Conservation (phyloP, 202 grass and related monocot genomes). For the Hordeum pubiflorum region DNA sequence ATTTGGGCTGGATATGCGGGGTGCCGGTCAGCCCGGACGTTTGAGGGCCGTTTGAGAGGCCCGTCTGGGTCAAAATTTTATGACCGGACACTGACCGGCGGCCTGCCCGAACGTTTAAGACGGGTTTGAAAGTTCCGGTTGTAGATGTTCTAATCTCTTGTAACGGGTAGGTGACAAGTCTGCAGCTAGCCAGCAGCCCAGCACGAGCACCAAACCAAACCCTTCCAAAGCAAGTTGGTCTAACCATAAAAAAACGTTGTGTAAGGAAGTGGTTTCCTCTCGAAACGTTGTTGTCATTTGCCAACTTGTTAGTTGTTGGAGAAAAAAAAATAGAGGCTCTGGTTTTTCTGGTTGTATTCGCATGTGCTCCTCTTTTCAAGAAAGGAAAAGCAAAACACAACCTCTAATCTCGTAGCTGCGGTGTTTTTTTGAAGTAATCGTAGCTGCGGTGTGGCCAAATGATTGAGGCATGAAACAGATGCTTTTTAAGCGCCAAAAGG, state of each 20-base stretch:
- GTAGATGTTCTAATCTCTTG: not conserved
- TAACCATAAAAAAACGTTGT: conserved; percentile 32
- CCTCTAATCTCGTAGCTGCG: conserved; percentile 22
- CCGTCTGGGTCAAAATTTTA: too few relatives aligned
- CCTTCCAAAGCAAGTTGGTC: conserved; percentile 30
- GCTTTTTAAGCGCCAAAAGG: not conserved
- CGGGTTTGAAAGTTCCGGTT: too few relatives aligned
- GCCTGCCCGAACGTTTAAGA: too few relatives aligned
- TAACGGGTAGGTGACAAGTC: conserved; percentile 18
- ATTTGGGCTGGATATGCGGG: too few relatives aligned
- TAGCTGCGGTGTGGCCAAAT: conserved; percentile 20
- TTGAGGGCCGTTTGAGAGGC: too few relatives aligned
- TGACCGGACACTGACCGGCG: too few relatives aligned
- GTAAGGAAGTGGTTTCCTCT: conserved; percentile 22
- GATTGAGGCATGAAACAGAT: conserved; percentile 23
- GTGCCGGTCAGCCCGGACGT: too few relatives aligned
- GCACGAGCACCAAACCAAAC: conserved; percentile 2
- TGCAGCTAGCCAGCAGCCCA: conserved; percentile 14
- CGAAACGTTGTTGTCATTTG: conserved; percentile 33
- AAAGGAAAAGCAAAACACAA: not conserved
- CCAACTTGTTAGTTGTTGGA: conserved; percentile 34
- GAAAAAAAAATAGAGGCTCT: not conserved
- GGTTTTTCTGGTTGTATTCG: not conserved
- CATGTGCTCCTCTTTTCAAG: conserved; percentile 12
- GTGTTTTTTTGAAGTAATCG: not conserved